A percentile compares a stretch with the other conserved stretches of the same genome.
Evolutionary conservation across 495 filamentous ascomycete genomes (phyloP).

Genomic region (Hypoxylon crocopeplum): DNA sequence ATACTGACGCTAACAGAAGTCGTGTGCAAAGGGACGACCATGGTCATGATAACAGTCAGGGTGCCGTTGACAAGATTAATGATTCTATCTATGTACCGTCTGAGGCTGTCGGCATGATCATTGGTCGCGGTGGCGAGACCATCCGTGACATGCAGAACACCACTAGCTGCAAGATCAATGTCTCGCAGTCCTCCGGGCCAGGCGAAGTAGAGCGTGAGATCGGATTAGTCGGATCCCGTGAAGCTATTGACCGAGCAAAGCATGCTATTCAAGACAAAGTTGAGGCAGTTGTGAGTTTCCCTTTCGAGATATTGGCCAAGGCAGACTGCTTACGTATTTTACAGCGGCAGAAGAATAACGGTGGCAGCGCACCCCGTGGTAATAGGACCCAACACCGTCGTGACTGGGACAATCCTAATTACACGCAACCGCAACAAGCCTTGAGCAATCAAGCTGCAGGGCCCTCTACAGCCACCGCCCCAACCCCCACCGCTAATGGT

Average conservation of each 20-base stretch:
- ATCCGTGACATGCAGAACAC: slow-evolving; percentile 85
- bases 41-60: slow-evolving; percentile 45
- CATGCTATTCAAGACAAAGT: slow-evolving; percentile 84
- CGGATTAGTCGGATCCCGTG: slow-evolving; percentile 73
- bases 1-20: slow-evolving; percentile 28
- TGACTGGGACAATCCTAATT: slow-evolving; percentile 53
- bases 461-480: too few relatives aligned
- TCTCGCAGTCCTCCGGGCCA: slow-evolving; percentile 72
- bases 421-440: slow-evolving; percentile 39
- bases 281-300: slow-evolving; percentile 72
- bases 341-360: slow-evolving; percentile 61
- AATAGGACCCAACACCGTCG: slow-evolving; percentile 49
- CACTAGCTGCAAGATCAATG: slow-evolving; percentile 89
- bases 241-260: slow-evolving; percentile 76
- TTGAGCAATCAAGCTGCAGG: slow-evolving; percentile 28
- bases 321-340: slow-evolving; percentile 37
- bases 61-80: slow-evolving; percentile 68
- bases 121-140: slow-evolving; percentile 85
- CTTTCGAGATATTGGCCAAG: not conserved
- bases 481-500: slow-evolving; percentile 44
- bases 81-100: slow-evolving; percentile 82
- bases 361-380: slow-evolving; percentile 49
- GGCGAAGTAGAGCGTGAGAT: slow-evolving; percentile 79
- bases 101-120: slow-evolving; percentile 90
- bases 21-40: slow-evolving; percentile 36